Conservation (phyloP, 768 basidiomycete genomes). For the Podaxis pistillaris region DNA sequence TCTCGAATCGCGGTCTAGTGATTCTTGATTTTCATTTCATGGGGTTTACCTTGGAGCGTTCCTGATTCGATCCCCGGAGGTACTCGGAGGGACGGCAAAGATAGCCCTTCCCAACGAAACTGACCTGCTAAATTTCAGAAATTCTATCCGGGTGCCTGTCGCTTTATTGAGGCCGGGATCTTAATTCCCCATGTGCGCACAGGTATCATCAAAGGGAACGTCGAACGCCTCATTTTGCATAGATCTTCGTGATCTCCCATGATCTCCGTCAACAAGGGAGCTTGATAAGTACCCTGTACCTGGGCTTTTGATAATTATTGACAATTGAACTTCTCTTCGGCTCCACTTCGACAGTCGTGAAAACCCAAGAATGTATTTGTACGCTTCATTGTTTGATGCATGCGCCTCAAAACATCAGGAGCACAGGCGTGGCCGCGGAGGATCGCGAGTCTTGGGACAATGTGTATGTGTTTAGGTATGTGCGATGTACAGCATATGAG, state of each 20-base stretch:
- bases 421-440: background rate
- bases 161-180: background rate
- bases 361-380: background rate
- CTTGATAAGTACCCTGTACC: background rate
- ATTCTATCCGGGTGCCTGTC: background rate
- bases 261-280: background rate
- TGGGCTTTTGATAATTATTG: background rate
- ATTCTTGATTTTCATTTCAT: background rate
- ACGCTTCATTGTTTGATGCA: background rate
- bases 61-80: background rate
- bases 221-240: background rate
- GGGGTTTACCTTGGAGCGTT: background rate
- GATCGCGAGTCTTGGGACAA: background rate
- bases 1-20: background rate
- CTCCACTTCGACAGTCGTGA: slow-evolving; percentile 8
- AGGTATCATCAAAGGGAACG: background rate
- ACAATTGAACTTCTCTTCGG: background rate
- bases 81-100: background rate
- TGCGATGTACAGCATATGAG: background rate
- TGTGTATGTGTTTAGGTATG: background rate
- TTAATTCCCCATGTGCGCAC: background rate
- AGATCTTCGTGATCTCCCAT: background rate
- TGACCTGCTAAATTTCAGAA: background rate
- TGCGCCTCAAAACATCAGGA: background rate
- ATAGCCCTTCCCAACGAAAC: background rate